Percentiles rank a stretch among this genome's conserved stretches.
Evolutionary conservation across 2,329 filamentous ascomycete species (phyloP).

Genomic region (Blumeria graminis): DNA sequence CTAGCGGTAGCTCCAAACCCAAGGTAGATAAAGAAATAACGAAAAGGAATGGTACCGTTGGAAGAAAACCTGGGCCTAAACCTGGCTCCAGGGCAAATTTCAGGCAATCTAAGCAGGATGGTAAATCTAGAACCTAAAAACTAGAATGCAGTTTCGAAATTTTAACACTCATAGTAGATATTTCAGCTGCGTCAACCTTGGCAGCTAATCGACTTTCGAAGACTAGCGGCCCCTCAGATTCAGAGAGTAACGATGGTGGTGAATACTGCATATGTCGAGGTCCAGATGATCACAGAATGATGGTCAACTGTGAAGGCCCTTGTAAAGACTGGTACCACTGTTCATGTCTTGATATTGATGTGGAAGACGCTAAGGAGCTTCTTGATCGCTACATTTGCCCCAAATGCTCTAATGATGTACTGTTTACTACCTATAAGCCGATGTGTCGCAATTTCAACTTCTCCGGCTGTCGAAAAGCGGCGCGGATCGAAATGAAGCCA

Average conservation of each 20-base stretch:
- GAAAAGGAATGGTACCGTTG: slow-evolving; percentile 11
- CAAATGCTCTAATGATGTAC: slow-evolving; percentile 9
- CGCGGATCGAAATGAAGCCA: slow-evolving; percentile 10
- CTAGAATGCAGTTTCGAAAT: not conserved
- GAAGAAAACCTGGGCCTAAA: slow-evolving; percentile 7
- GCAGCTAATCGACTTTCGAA: not conserved
- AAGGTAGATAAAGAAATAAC: slow-evolving; percentile 8
- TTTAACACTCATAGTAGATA: not conserved
- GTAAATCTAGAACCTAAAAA: slow-evolving; percentile 4
- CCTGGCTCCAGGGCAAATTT: slow-evolving; percentile 1
- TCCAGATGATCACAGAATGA: slow-evolving; percentile 15
- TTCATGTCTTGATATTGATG: slow-evolving; percentile 12
- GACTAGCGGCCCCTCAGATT: slow-evolving; percentile 5
- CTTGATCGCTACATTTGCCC: slow-evolving; percentile 14
- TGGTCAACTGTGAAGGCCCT: slow-evolving; percentile 15
- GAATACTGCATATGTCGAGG: slow-evolving; percentile 15
- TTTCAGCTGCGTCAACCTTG: not conserved
- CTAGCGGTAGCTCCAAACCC: not conserved
- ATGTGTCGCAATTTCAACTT: slow-evolving; percentile 13
- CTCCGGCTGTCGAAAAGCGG: slow-evolving; percentile 10
- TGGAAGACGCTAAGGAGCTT: slow-evolving; percentile 12
- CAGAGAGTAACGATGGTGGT: slow-evolving; percentile 13
- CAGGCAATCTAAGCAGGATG: slow-evolving; percentile 6
- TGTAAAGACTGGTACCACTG: slow-evolving; percentile 16
- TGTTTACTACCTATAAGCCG: slow-evolving; percentile 13